Base-by-base conservation (phyloP, 108 stramenopile genomes). In the Mayamaea pseudoterrestris region DNA sequence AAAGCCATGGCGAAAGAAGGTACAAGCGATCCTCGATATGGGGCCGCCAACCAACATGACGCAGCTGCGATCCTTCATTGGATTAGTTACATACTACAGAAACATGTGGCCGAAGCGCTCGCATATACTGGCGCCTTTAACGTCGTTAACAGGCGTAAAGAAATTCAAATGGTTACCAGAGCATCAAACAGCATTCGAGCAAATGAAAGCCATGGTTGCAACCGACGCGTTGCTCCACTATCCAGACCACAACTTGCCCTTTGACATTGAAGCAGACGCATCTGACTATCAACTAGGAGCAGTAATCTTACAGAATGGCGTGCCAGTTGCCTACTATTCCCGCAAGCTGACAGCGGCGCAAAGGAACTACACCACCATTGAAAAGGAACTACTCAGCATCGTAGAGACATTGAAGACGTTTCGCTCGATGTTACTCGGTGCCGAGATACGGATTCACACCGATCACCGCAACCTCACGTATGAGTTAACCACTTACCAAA, bases 231-330 rank as follows among this genome's bases (percentile, higher is more conserved):
- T 80, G 1, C 12, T 59, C 1, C 12, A 41, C 1, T 75, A 56
- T 49, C 64, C 71, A 0, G 44, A 74, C 40, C 56, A 60, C 36
- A 61, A 73, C 24, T 4, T 42, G 12, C 66, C 46, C 3, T 75
- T 74, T 46, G 24, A 63, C 22, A 62, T 79, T 26, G 53, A 73
- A 18, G 51, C 60, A 0, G 64, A 79, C 48, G 73, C 73, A 0
- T 53, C 57, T 9, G 40, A 74, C 29, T 58, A 48, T 24, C 66
- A 74, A 46, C 17, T 72, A 0, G 70, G 67, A 18, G 56, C 67
- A 45, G 44, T 2, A 39, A 41, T 24, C 60, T 26, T 35, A 60
- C n/a, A 73, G 63, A 20, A 53, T 60, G 50, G 41, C 1, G 44
- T 30, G 13, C 72, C 71, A 0, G 43, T 77, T 22, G 69, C 69